Evolutionary conservation across 495 filamentous ascomycete species (phyloP).

Genomic region (Evernia prunastri): DNA sequence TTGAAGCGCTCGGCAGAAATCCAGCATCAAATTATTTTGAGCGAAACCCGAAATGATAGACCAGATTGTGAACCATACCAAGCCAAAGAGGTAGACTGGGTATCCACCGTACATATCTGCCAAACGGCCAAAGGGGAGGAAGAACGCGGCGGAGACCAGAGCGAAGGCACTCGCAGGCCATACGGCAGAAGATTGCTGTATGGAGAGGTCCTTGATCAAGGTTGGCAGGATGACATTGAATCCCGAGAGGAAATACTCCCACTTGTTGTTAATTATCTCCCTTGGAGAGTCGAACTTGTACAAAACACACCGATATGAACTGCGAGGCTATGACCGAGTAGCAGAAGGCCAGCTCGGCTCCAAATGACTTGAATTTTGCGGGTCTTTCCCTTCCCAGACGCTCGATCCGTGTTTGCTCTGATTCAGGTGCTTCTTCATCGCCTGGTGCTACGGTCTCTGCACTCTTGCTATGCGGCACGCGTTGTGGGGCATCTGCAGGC

Average conservation of each 20-base stretch:
- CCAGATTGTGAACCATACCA: slow-evolving; percentile 67
- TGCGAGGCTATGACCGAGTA: slow-evolving; percentile 69
- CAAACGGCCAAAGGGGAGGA: slow-evolving; percentile 70
- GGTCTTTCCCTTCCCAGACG: slow-evolving; percentile 67
- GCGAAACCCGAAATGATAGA: slow-evolving; percentile 69
- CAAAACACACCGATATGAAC: slow-evolving; percentile 54
- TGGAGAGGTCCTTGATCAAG: slow-evolving; percentile 54
- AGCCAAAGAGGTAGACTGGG: slow-evolving; percentile 57
- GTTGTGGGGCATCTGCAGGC: background rate
- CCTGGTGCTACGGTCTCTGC: background rate
- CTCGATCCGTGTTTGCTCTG: slow-evolving; percentile 45
- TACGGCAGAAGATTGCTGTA: slow-evolving; percentile 56
- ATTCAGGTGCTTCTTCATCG: slow-evolving; percentile 4
- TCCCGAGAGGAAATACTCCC: slow-evolving; percentile 80
- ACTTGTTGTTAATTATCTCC: background rate
- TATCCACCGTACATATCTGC: slow-evolving; percentile 77
- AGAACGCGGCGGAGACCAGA: slow-evolving; percentile 64
- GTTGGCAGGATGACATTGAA: slow-evolving; percentile 78
- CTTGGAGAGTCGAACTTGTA: background rate
- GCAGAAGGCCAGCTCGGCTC: slow-evolving; percentile 63
- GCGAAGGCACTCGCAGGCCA: slow-evolving; percentile 81
- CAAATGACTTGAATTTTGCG: slow-evolving; percentile 51
- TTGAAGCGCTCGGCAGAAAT: slow-evolving; percentile 69
- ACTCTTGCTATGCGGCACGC: background rate
- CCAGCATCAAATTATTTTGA: slow-evolving; percentile 61